Evolutionary conservation across 768 basidiomycete genomes (phyloP).

Genomic region (Wakefieldia striispora): DNA sequence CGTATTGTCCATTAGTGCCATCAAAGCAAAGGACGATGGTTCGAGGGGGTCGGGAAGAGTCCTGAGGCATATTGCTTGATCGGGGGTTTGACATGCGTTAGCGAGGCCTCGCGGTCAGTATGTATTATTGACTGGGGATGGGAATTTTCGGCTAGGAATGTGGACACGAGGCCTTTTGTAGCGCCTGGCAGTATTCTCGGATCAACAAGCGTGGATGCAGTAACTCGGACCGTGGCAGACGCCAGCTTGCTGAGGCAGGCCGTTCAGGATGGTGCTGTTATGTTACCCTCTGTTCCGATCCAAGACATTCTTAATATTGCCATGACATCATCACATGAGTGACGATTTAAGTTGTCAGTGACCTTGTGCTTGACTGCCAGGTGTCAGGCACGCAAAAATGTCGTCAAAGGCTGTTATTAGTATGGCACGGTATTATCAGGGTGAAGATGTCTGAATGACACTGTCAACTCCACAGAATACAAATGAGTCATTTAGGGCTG

Average conservation of each 20-base stretch:
- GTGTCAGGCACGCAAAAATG: background rate
- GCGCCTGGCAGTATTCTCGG: background rate
- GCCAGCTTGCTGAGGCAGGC: too few relatives aligned
- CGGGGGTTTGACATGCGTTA: slow-evolving; percentile 16
- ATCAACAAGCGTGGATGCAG: background rate
- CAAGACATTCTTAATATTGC: background rate
- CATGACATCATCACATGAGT: background rate
- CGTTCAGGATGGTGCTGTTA: too few relatives aligned
- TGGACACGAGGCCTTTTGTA: slow-evolving; percentile 10
- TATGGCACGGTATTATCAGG: too few relatives aligned
- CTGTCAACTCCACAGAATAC: background rate
- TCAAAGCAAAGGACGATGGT: slow-evolving; percentile 69
- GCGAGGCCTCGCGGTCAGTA: background rate
- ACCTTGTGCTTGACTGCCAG: background rate
- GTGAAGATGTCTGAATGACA: background rate
- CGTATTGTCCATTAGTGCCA: slow-evolving; percentile 58
- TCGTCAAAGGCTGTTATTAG: background rate
- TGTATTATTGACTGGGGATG: background rate
- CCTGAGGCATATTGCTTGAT: background rate
- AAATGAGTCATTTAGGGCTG: background rate
- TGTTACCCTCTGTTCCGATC: too few relatives aligned
- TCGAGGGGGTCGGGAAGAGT: slow-evolving; percentile 27
- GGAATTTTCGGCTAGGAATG: background rate
- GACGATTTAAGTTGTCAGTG: background rate
- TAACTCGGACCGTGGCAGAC: too few relatives aligned